Conservation (phyloP, 2,329 filamentous ascomycete genomes). For the Ceratocystis lukuohia region DNA sequence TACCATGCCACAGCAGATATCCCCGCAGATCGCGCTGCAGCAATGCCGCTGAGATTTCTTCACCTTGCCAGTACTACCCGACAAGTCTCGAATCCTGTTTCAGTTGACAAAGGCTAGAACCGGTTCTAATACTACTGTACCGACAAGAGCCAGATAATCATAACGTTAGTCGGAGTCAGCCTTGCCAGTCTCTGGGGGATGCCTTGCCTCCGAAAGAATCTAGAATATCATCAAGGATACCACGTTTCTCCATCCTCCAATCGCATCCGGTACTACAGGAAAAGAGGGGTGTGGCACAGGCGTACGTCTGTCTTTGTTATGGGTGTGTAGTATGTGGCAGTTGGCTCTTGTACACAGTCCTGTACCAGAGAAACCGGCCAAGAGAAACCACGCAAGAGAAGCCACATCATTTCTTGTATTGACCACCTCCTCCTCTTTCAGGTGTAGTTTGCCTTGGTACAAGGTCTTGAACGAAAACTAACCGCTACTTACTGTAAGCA, state of each 20-base stretch:
- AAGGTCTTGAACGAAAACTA: no score
- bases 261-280: neutral
- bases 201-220: neutral
- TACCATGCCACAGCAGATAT: neutral
- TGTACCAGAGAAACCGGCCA: no score
- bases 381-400: no score
- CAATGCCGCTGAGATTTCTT: neutral
- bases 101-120: neutral
- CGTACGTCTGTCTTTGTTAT: neutral
- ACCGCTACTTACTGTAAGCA: no score
- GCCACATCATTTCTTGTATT: no score
- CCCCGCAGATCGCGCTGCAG: conserved; percentile 1
- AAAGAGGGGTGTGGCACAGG: neutral
- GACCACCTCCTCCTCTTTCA: no score
- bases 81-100: neutral
- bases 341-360: no score
- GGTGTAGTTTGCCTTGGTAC: no score
- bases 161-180: neutral
- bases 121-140: neutral
- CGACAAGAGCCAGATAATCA: neutral
- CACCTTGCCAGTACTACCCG: neutral
- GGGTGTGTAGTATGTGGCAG: no score
- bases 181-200: neutral
- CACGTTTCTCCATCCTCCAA: neutral
- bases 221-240: neutral